Base-by-base conservation (phyloP, 2,329 filamentous ascomycete species). In the Alternaria alternata region DNA sequence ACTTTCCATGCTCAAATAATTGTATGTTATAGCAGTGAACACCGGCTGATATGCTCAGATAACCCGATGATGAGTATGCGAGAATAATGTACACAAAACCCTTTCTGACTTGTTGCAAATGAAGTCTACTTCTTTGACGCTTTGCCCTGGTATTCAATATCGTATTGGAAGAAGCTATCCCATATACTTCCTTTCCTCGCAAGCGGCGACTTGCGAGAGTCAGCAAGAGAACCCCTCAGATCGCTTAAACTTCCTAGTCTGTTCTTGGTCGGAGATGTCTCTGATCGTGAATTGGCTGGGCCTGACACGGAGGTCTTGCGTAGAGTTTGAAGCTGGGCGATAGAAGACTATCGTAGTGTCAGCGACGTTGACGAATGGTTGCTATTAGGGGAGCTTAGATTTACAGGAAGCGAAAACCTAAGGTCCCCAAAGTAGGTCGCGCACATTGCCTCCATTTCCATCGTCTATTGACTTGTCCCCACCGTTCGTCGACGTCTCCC, bases 351-450 rank as follows among this genome's bases (percentile, higher is more conserved):
- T 16, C 4, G 20, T 14, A 32, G 32, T 53, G 66, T 71, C 59
- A 72, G 66, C 47, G 20, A 54, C 12, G 2, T n/a, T 52, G 24
- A 47, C 46, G 43, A 43, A 43, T 38, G 30, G 22, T 43, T 8
- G 30, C 41, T 32, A 24, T 24, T 24, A 54, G 63, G 67, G 66
- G 64, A 70, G 69, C 75, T 70, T 72, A 75, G 74, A 71, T 69
- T 69, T 72, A 72, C 68, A 66, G 57, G 49, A 66, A 60, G 51
- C 64, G 64, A 65, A 68, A 73, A 74, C 65, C 73, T 76, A 80
- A 74, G 79, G 78, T 68, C 79, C 79, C 76, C 78, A 79, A 52
- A 81, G 74, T 58, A 80, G 76, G 65, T 81, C 79, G 66, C 80
- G 78, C 74, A 81, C 81, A 79, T 81, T 70, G 56, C 46, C 49